phyloP scores from a whole-genome alignment of 129 eudicot genomes.

The Pulicaria dysenterica region DNA sequence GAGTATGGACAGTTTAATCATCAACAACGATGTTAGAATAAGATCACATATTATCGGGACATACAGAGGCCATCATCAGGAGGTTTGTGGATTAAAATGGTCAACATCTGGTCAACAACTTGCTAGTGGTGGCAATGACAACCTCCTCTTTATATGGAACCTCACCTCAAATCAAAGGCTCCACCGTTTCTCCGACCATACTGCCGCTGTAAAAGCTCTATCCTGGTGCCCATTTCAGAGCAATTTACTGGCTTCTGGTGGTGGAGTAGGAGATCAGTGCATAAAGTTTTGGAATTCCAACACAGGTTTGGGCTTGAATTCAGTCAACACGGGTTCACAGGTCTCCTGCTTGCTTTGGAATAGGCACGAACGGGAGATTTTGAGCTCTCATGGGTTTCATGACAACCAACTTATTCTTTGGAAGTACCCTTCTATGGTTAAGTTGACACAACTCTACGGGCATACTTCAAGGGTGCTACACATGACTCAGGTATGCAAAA shows the following conservation, averaged over 20 bases:
- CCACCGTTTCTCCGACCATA: slow-evolving; percentile 55
- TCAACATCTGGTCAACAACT: slow-evolving; percentile 61
- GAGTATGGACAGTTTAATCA: slow-evolving; percentile 53
- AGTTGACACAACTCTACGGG: slow-evolving; percentile 56
- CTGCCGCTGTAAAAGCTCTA: slow-evolving; percentile 71
- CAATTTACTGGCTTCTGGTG: slow-evolving; percentile 69
- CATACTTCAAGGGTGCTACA: slow-evolving; percentile 62
- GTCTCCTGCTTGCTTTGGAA: slow-evolving; percentile 64
- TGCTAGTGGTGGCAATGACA: slow-evolving; percentile 86
- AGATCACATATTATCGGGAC: slow-evolving; percentile 40
- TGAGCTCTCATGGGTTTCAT: slow-evolving; percentile 69
- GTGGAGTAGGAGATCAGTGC: slow-evolving; percentile 58
- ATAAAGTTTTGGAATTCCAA: slow-evolving; percentile 68
- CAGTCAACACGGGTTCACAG: slow-evolving; percentile 64
- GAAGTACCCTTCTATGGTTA: slow-evolving; percentile 74
- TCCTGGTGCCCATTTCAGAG: slow-evolving; percentile 78
- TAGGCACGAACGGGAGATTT: slow-evolving; percentile 51
- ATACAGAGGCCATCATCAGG: slow-evolving; percentile 60
- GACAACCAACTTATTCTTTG: slow-evolving; percentile 63
- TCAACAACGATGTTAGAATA: slow-evolving; percentile 63
- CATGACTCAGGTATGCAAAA: slow-evolving; percentile 64
- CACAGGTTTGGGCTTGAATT: slow-evolving; percentile 60
- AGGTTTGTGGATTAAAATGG: slow-evolving; percentile 83
- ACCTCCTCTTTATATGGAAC: slow-evolving; percentile 58
- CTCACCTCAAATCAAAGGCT: slow-evolving; percentile 40